Percentiles rank a stretch among this genome's conserved stretches.
Conservation (phyloP, 169 alveolate genomes). For the Miamiensis avidus region DNA sequence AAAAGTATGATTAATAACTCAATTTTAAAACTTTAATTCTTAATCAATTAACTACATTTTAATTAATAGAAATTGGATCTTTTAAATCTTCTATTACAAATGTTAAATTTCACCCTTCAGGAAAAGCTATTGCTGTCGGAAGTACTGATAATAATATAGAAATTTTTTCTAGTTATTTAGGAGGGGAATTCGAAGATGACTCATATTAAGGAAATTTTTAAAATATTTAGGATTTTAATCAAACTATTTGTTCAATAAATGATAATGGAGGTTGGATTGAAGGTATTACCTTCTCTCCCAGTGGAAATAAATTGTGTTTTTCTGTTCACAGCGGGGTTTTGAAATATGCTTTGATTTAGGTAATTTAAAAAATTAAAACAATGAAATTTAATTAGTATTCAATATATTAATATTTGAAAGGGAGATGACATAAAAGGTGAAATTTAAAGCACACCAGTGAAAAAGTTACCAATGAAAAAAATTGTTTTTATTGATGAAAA, state of each 20-base stretch:
- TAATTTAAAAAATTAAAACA: neutral
- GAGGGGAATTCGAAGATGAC: neutral
- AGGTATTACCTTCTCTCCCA: neutral
- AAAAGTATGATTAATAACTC: neutral
- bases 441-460: neutral
- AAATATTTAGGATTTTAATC: neutral
- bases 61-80: neutral
- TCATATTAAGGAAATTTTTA: conserved; percentile 2
- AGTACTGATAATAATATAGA: conserved; percentile 24
- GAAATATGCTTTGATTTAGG: neutral
- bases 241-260: neutral
- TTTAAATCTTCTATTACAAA: conserved; percentile 21
- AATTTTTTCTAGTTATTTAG: conserved; percentile 20
- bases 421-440: neutral
- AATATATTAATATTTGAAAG: too few species aligned
- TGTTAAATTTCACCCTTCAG: conserved; percentile 36
- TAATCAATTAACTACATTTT: neutral
- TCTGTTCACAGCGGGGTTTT: conserved; percentile 1
- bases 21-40: neutral
- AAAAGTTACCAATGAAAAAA: neutral
- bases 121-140: conserved; percentile 41
- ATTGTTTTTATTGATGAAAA: neutral
- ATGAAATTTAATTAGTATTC: too few species aligned
- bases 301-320: conserved; percentile 1
- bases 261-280: conserved; percentile 17